Percentiles rank a stretch among this genome's conserved stretches.
phyloP scores from a whole-genome alignment of 441 rosid genomes.

The California macrophylla region DNA sequence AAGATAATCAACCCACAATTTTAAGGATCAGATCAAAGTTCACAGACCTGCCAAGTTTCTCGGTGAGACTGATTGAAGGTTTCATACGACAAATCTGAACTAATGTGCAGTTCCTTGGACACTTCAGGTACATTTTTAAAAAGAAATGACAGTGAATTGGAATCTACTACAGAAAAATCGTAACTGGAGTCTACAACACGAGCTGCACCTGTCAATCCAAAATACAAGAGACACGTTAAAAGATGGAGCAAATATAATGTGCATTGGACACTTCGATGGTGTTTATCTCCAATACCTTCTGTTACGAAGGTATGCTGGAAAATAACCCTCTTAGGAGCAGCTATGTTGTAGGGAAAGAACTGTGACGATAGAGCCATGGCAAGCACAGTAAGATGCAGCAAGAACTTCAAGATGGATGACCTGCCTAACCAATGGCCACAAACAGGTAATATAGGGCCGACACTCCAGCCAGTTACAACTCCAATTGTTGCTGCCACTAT shows the following conservation, averaged over 20 bases:
- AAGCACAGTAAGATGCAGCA: constrained; percentile 58
- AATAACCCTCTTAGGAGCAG: constrained; percentile 86
- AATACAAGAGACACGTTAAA: constrained; percentile 11
- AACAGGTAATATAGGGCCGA: constrained; percentile 76
- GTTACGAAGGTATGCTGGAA: constrained; percentile 71
- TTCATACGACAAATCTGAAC: constrained; percentile 40
- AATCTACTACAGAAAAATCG: constrained; percentile 67
- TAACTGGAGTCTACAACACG: constrained; percentile 50
- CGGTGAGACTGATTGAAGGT: constrained; percentile 37
- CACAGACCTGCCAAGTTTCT: constrained; percentile 62
- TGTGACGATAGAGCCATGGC: constrained; percentile 82
- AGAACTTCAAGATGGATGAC: constrained; percentile 58
- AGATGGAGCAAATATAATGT: background rate
- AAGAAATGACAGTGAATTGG: constrained; percentile 64
- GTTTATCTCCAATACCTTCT: constrained; percentile 38
- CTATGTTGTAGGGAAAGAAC: constrained; percentile 78
- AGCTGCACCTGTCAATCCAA: constrained; percentile 49
- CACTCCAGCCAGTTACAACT: constrained; percentile 57
- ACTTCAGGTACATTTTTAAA: constrained; percentile 62
- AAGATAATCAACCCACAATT: constrained; percentile 10
- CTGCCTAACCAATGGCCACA: constrained; percentile 71
- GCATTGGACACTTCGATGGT: background rate
- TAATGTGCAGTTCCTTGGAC: constrained; percentile 47
- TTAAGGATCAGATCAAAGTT: background rate
- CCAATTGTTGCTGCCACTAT: constrained; percentile 66